Base-by-base conservation (phyloP, 306 rosid genomes). In the Cucurbita moschata region DNA sequence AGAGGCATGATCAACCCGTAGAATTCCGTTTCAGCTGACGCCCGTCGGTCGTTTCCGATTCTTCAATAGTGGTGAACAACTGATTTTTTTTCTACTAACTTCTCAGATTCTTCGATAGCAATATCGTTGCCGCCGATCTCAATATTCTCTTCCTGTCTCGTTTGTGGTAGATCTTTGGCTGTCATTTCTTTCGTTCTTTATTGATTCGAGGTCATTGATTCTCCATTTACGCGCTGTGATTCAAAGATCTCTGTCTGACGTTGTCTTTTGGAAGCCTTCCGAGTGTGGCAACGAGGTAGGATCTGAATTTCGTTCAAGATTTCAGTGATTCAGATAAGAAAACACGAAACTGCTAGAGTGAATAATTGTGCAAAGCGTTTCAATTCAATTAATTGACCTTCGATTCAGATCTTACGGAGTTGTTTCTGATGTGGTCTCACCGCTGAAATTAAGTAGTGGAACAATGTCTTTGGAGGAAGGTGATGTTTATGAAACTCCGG, bases 391-490 rank as follows among this genome's bases (percentile, higher is more conserved):
- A 66, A 60, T 52, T 47, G 1, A 8, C 8, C 64, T 54, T 72
- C 37, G 21, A 71, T 50, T 70, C 50, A 49, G 59, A 30, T 30
- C 40, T 30, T 70, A 6, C 59, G 59, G 46, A 50, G 42, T 68
- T 19, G 15, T 68, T 68, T 23, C 42, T 72, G 71, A 79, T 73
- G 82, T 74, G 70, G 71, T 76, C 71, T 58, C 70, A 79, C 40
- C 37, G 49, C 71, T 59, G 72, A 75, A 66, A 44, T 13, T 73
- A 37, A 78, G 76, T 58, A 57, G 80, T 23, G 79, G 65, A 50
- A 30, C 19, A 73, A 79, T 85, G 90, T 81, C 86, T 65, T 61
- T 67, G 3, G 83, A 81, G 79, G 83, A 83, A 85, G 85, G 80
- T 77, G 83, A 77, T 40, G 19, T 53, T 42, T 71, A 61, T 73